Evolutionary conservation across 2,329 filamentous ascomycete genomes (phyloP).

Genomic region (Aspergillus neotritici): DNA sequence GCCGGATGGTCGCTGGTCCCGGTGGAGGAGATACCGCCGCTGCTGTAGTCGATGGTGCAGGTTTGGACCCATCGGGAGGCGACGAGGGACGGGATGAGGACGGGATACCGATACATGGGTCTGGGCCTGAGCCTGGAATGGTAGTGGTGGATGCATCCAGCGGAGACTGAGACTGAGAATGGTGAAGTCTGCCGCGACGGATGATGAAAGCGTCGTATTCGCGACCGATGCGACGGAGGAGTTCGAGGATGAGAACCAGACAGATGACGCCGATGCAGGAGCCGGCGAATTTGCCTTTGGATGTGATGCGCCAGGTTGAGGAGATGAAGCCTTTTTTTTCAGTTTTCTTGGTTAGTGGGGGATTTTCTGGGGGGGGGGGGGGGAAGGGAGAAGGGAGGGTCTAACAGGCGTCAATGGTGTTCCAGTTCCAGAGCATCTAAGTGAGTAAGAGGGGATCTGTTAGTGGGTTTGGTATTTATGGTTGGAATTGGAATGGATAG

Average conservation of each 20-base stretch:
- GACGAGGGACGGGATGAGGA: neutral
- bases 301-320: constrained; percentile 63
- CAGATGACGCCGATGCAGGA: constrained; percentile 72
- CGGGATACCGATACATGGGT: constrained; percentile 2
- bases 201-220: constrained; percentile 67
- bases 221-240: constrained; percentile 62
- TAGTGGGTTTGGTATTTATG: neutral
- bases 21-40: neutral
- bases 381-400: neutral
- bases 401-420: constrained; percentile 23
- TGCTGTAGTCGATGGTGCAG: neutral
- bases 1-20: constrained; percentile 39
- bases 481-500: neutral
- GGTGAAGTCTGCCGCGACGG: constrained; percentile 37
- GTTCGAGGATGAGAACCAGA: constrained; percentile 67
- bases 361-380: neutral
- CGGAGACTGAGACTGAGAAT: neutral
- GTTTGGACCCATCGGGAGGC: too few relatives aligned
- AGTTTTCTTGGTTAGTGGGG: neutral
- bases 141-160: neutral
- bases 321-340: constrained; percentile 65
- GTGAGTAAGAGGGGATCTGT: neutral
- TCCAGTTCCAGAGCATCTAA: constrained; percentile 29
- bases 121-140: neutral
- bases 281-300: constrained; percentile 67